Evolutionary conservation across 805 yeast genomes (phyloP).

Genomic region (Barnettozyma sp.): DNA sequence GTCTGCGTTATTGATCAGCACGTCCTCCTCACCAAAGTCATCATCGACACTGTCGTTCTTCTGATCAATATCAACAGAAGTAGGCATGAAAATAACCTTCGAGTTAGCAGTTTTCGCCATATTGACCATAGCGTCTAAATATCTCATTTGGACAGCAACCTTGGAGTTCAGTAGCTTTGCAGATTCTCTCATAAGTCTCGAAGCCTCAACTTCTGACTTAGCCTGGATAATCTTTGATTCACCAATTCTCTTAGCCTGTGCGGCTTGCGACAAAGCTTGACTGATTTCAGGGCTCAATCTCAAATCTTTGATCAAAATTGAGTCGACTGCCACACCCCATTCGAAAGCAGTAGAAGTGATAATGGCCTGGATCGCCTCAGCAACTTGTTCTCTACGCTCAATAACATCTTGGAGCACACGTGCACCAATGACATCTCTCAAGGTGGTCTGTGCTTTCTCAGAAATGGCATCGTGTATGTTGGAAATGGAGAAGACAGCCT

Average conservation of each 20-base stretch:
- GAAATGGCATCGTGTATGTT: slow-evolving; percentile 48
- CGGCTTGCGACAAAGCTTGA: slow-evolving; percentile 60
- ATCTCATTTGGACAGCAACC: slow-evolving; percentile 73
- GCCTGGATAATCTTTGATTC: slow-evolving; percentile 71
- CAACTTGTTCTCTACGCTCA: slow-evolving; percentile 66
- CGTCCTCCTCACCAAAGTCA: slow-evolving; percentile 4
- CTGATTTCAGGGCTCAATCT: slow-evolving; percentile 48
- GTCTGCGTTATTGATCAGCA: not conserved
- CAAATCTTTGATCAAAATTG: slow-evolving; percentile 62
- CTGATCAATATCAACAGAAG: slow-evolving; percentile 34
- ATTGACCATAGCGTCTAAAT: slow-evolving; percentile 69
- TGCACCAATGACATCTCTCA: slow-evolving; percentile 66
- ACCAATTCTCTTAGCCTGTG: slow-evolving; percentile 70
- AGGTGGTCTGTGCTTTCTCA: slow-evolving; percentile 67
- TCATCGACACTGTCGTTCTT: slow-evolving; percentile 4
- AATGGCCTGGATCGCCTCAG: slow-evolving; percentile 53
- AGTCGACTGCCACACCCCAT: slow-evolving; percentile 69
- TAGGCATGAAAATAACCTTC: slow-evolving; percentile 72
- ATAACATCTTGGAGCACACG: slow-evolving; percentile 62
- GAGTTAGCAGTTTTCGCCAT: slow-evolving; percentile 58
- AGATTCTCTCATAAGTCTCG: slow-evolving; percentile 71
- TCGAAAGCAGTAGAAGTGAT: slow-evolving; percentile 54
- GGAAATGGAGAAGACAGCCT: slow-evolving; percentile 52
- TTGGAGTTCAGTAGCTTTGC: slow-evolving; percentile 69
- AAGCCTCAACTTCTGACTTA: slow-evolving; percentile 68